These are phyloP conservation scores for Porphyrellus cyaneotinctus DNA, from an alignment of 768 basidiomycete species.

Conservation along the genomic window DNA sequence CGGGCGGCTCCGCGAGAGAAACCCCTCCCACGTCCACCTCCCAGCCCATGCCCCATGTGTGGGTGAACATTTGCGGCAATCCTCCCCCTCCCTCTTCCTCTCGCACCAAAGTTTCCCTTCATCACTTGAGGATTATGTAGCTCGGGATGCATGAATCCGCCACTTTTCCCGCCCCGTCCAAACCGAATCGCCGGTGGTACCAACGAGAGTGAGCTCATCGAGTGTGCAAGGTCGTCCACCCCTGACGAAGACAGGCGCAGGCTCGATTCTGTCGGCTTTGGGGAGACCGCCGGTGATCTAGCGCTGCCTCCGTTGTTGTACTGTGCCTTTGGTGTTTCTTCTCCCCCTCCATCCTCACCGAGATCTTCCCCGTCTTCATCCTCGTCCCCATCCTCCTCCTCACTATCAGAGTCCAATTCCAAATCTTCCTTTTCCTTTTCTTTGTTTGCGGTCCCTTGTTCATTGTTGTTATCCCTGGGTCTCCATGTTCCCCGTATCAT, in stretches of 20 bases:
- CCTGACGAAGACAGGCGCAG: conserved; percentile 11
- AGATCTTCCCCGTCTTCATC: conserved; percentile 18
- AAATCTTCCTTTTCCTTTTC: conserved; percentile 18
- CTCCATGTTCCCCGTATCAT: conserved; percentile 75
- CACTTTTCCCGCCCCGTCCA: conserved; percentile 61
- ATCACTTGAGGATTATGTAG: conserved; percentile 30
- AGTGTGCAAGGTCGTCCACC: conserved; percentile 48
- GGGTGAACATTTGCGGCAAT: conserved; percentile 22
- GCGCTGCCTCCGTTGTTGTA: conserved; percentile 12
- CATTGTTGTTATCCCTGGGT: conserved; percentile 31
- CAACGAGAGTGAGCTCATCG: conserved; percentile 48
- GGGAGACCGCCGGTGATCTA: conserved; percentile 21
- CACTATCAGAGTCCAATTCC: conserved; percentile 22
- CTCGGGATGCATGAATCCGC: conserved; percentile 44
- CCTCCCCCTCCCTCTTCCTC: conserved; percentile 31
- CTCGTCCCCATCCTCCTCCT: conserved; percentile 7
- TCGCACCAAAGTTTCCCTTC: conserved; percentile 26
- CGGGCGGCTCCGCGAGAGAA: conserved; percentile 15
- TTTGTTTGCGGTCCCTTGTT: conserved; percentile 8
- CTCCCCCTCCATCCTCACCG: conserved; percentile 21
- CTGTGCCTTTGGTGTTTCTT: conserved; percentile 27
- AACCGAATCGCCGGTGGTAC: conserved; percentile 70
- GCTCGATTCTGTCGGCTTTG: conserved; percentile 17
- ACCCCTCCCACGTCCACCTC: conserved; percentile 10
- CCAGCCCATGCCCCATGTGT: conserved; percentile 11